Percentiles rank a stretch among this genome's conserved stretches.
Evolutionary conservation across 169 alveolate species (phyloP).

Genomic region (Cryptosporidium muris): DNA sequence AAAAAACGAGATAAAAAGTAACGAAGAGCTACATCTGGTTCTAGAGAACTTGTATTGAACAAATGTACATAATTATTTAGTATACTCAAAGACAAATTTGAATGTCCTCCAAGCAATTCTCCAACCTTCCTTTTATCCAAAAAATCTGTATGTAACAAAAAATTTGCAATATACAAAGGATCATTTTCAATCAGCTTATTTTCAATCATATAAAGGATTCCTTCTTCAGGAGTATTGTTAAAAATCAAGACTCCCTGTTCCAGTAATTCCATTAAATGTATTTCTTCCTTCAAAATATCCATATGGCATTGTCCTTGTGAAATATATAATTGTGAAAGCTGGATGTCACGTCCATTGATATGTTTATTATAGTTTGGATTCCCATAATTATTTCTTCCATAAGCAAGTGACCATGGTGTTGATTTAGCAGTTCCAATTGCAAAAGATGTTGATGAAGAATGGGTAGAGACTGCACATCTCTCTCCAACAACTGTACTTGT

Average conservation of each 20-base stretch:
- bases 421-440: too few relatives aligned
- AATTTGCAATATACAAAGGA: conserved; percentile 59
- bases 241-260: conserved; percentile 64
- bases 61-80: conserved; percentile 53
- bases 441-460: too few relatives aligned
- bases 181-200: conserved; percentile 47
- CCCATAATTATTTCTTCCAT: neutral
- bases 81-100: conserved; percentile 50
- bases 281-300: conserved; percentile 61
- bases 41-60: conserved; percentile 53
- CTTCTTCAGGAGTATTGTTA: conserved; percentile 66
- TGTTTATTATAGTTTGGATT: neutral
- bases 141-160: conserved; percentile 56
- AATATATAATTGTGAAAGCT: conserved; percentile 4
- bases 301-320: conserved; percentile 69
- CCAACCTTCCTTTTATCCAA: conserved; percentile 62
- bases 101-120: conserved; percentile 57
- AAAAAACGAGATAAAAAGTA: conserved; percentile 51
- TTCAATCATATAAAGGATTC: conserved; percentile 51
- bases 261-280: conserved; percentile 59
- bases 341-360: conserved; percentile 18
- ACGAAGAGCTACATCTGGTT: conserved; percentile 72
- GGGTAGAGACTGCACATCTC: too few relatives aligned
- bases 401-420: neutral
- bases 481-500: too few relatives aligned